These are phyloP conservation scores for Teratosphaeria viscida DNA, from an alignment of 2,329 filamentous ascomycete genomes.

Conservation along the genomic window DNA sequence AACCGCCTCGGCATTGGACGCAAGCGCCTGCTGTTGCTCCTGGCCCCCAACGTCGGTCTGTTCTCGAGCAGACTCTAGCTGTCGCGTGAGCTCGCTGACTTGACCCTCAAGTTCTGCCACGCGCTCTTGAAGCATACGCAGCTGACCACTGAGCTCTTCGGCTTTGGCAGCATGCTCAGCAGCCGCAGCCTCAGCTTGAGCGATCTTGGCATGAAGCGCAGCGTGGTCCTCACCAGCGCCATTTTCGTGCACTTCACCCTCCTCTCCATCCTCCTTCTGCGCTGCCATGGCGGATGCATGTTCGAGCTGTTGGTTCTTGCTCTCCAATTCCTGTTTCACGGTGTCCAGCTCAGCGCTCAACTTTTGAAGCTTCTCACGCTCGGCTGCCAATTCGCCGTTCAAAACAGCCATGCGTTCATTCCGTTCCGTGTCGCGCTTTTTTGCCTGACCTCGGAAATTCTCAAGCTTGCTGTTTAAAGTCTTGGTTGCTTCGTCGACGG, in stretches of 20 bases:
- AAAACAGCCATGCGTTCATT: conserved; percentile 44
- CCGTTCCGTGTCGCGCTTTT: conserved; percentile 52
- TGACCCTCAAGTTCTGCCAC: not conserved
- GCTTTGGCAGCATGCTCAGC: conserved; percentile 41
- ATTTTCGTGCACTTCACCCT: conserved; percentile 21
- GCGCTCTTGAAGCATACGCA: conserved; percentile 22
- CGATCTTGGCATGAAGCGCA: conserved; percentile 9
- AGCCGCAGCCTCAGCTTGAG: conserved; percentile 5
- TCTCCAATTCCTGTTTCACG: conserved; percentile 7
- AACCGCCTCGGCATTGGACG: conserved; percentile 10
- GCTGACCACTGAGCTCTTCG: conserved; percentile 54
- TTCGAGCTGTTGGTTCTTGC: conserved; percentile 44
- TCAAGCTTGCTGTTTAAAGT: conserved; percentile 2
- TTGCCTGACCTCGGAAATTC: conserved; percentile 32
- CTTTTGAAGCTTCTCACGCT: conserved; percentile 11
- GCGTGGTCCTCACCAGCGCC: conserved; percentile 38
- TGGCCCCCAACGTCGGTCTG: not conserved
- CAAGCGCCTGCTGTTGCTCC: conserved; percentile 1
- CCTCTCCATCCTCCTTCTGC: conserved; percentile 10
- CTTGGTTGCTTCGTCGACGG: conserved; percentile 19
- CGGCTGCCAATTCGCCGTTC: conserved; percentile 42
- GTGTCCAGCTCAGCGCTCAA: conserved; percentile 5
- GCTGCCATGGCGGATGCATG: conserved; percentile 25
- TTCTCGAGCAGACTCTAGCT: not conserved
- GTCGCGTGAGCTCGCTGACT: not conserved